These are phyloP conservation scores for Colletotrichum sp. DNA, from an alignment of 2,329 filamentous ascomycete species.

Conservation along the genomic window DNA sequence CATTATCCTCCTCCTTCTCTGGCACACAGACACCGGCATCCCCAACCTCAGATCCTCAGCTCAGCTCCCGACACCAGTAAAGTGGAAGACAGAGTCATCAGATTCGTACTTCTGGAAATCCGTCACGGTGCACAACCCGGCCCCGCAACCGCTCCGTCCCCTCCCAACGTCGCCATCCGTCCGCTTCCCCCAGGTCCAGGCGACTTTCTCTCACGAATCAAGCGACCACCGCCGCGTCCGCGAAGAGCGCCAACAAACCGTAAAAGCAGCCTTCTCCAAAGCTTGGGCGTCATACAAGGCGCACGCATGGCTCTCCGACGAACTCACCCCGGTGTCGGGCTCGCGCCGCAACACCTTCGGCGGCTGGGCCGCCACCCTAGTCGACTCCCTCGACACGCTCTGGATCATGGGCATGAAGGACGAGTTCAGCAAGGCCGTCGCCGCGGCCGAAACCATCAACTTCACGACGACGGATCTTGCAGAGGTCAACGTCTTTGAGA, in stretches of 20 bases:
- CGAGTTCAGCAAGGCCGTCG: constrained; percentile 60
- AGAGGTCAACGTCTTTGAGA: constrained; percentile 48
- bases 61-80: neutral
- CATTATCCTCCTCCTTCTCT: constrained; percentile 1
- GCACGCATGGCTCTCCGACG: constrained; percentile 57
- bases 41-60: neutral
- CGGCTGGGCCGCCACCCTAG: constrained; percentile 62
- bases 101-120: constrained; percentile 22
- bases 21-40: neutral
- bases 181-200: constrained; percentile 37
- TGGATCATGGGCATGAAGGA: constrained; percentile 64
- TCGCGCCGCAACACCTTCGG: constrained; percentile 52
- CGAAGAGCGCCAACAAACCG: constrained; percentile 33
- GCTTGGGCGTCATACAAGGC: constrained; percentile 57
- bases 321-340: constrained; percentile 54
- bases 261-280: constrained; percentile 47
- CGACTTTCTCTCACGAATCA: constrained; percentile 29
- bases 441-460: constrained; percentile 52
- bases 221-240: constrained; percentile 24
- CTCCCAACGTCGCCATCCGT: constrained; percentile 33
- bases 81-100: neutral
- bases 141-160: constrained; percentile 26
- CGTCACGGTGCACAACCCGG: constrained; percentile 22
- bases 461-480: constrained; percentile 46
- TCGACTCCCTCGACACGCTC: constrained; percentile 66